Evolutionary conservation across 2,329 filamentous ascomycete species (phyloP), one percentile per base, ranked within the genome.

Genomic region (Alternaria ventricosa): DNA sequence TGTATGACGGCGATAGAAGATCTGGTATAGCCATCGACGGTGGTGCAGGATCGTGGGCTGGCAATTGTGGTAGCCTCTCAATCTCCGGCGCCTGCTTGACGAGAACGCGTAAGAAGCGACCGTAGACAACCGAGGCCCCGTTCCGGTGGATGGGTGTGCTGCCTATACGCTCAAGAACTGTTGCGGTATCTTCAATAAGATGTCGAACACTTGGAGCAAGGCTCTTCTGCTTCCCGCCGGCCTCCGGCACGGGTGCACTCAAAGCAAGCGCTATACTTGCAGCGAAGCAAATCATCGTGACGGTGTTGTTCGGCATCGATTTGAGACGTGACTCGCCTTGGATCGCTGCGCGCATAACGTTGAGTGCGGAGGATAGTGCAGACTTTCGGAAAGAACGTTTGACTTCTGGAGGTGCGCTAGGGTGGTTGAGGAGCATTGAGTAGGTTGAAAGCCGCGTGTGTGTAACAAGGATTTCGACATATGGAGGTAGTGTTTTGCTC

Each of bases 231-330:
- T 66, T 66, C 18, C 68, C 61, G 6, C 67, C 67, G 23, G 66
- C 73, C 8, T 68, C 63, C 6, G 74, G 66, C 3, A 72, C 60
- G 12, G 75, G 72, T 15, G 74, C 70, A 60, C 76, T 76, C 20
- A 78, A 63, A 88, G 60, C 92, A 79, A 55, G 86, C 85, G 49
- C 88, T 81, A 78, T 70, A 36, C 71, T 77, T 15, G 74, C 78
- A 0, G 90, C 90, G 67, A 92, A 92, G 1, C 90, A 91, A 12
- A 93, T 91, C 91, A 93, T 93, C 67, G 92, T 91, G 59, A 90
- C 87, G 0, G 90, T 92, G 69, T 93, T 93, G 77, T 93, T 93
- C 0, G 90, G 90, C 90, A 93, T 93, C 0, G 90, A 92, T 59
- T 88, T 88, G 0, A 93, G 83, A 64, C 90, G 86, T 0, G 84